Evolutionary conservation across 1,139 yeast species (phyloP).

Genomic region (Candida sanyaensis): DNA sequence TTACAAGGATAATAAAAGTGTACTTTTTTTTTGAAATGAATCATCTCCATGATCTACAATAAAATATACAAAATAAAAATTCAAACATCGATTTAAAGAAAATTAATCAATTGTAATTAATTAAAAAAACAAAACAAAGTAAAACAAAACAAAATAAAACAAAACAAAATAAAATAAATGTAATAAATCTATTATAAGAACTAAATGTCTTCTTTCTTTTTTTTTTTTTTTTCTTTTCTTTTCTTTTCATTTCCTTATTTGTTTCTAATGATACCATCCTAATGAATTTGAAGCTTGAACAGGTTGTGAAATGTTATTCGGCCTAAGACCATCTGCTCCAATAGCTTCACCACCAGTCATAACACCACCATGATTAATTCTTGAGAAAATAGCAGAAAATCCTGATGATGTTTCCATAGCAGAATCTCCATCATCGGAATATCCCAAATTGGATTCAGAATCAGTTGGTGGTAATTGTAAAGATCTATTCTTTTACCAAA

Average conservation of each 20-base stretch:
- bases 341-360: slow-evolving; percentile 12
- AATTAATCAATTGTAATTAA: too few relatives aligned
- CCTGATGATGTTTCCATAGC: slow-evolving; percentile 20
- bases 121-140: too few relatives aligned
- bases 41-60: background rate
- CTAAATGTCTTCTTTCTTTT: background rate
- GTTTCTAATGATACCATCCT: slow-evolving; percentile 38
- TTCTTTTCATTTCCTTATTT: background rate
- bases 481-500: slow-evolving; percentile 31
- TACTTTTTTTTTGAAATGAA: background rate
- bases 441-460: slow-evolving; percentile 39
- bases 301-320: slow-evolving; percentile 37
- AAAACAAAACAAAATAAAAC: background rate
- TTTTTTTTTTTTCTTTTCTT: background rate
- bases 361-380: slow-evolving; percentile 24
- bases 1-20: background rate
- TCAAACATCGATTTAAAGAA: background rate
- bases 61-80: background rate
- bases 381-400: slow-evolving; percentile 33
- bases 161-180: background rate
- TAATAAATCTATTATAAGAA: background rate
- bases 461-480: slow-evolving; percentile 47
- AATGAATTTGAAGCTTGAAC: slow-evolving; percentile 49
- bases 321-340: slow-evolving; percentile 5
- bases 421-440: slow-evolving; percentile 20